A percentile compares a stretch with the other conserved stretches of the same genome.
phyloP scores from a whole-genome alignment of 768 basidiomycete species.

The Trametes cingulata region DNA sequence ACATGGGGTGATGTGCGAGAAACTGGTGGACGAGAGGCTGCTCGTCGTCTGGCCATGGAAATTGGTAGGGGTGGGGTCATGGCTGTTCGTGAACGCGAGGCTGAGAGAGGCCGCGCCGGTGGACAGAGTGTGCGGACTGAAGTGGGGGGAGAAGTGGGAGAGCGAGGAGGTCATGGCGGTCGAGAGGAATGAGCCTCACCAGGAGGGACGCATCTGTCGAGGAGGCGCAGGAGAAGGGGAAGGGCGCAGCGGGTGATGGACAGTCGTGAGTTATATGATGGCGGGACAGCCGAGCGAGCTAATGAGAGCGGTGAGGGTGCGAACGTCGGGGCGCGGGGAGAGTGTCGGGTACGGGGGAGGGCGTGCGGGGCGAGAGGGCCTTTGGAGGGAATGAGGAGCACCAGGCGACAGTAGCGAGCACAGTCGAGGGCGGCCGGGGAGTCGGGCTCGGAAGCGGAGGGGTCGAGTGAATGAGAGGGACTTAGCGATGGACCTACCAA shows the following conservation, averaged over 20 bases:
- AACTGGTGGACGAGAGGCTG: background rate
- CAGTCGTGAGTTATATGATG: background rate
- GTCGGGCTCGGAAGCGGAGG: background rate
- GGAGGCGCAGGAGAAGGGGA: background rate
- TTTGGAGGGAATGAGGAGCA: background rate
- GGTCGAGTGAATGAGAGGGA: background rate
- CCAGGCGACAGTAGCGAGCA: too few species aligned
- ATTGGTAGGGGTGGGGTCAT: conserved; percentile 24
- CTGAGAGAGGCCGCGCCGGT: background rate
- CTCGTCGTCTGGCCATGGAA: conserved; percentile 7
- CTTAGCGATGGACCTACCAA: conserved; percentile 14
- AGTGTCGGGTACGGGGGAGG: background rate
- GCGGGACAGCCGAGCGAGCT: background rate
- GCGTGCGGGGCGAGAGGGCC: background rate
- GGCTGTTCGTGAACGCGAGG: conserved; percentile 12
- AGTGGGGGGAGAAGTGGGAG: background rate
- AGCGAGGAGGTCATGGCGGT: conserved; percentile 9
- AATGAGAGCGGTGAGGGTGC: background rate
- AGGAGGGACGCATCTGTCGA: conserved; percentile 16
- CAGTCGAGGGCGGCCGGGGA: background rate
- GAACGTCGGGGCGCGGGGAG: background rate
- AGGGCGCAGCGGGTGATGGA: background rate
- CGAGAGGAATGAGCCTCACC: conserved; percentile 8
- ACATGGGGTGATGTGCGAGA: conserved; percentile 1
- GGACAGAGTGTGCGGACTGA: background rate